phyloP scores from a whole-genome alignment of 441 rosid species.

The Adansonia rubrostipa region DNA sequence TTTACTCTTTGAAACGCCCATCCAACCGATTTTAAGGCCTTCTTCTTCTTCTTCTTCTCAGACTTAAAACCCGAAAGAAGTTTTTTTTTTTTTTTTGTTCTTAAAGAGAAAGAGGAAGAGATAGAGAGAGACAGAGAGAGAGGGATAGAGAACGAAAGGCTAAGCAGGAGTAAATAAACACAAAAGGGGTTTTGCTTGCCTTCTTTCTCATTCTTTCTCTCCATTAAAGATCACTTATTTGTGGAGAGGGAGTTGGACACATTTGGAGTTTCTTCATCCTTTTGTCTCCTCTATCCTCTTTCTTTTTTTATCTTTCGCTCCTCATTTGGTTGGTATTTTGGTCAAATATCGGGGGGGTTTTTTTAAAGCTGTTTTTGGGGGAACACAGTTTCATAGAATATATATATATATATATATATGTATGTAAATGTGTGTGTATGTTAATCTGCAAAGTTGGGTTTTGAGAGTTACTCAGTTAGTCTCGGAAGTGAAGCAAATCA shows the following conservation, averaged over 20 bases:
- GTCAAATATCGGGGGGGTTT: too few species aligned
- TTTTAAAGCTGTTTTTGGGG: neutral
- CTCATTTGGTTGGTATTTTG: neutral
- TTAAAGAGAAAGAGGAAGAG: neutral
- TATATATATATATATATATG: neutral
- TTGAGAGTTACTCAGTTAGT: neutral
- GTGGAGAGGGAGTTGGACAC: constrained; percentile 69
- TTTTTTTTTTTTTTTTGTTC: constrained; percentile 5
- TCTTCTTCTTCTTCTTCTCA: constrained; percentile 13
- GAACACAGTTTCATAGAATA: neutral
- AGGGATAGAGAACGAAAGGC: constrained; percentile 80
- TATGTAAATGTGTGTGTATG: neutral
- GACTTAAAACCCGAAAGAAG: neutral
- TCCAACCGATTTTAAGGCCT: neutral
- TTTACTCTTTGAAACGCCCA: constrained; percentile 13
- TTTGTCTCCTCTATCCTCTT: constrained; percentile 61
- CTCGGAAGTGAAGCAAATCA: constrained; percentile 13
- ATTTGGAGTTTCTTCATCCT: constrained; percentile 53
- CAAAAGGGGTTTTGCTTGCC: constrained; percentile 35
- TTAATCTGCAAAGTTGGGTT: constrained; percentile 12
- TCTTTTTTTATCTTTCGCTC: constrained; percentile 24
- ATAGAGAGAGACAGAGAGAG: constrained; percentile 78
- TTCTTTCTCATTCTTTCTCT: constrained; percentile 62
- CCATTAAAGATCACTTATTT: constrained; percentile 10
- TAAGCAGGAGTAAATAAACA: constrained; percentile 26